Evolutionary conservation across 2,329 filamentous ascomycete species (phyloP), one percentile per base, ranked within the genome.

Genomic region (Emergomyces africanus): DNA sequence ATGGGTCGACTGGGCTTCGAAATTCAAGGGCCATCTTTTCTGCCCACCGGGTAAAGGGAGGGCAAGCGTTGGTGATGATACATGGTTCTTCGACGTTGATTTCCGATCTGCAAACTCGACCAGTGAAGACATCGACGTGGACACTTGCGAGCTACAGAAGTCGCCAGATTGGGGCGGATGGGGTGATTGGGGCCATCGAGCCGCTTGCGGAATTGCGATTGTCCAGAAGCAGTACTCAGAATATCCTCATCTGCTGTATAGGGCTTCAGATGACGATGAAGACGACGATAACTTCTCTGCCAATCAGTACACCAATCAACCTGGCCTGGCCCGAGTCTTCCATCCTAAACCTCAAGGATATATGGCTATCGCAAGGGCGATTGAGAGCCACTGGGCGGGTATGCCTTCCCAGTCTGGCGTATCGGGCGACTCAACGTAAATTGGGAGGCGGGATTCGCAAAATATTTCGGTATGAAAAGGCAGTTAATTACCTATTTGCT

Each of bases 41-140:
- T 69, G 67, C 54, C 66, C 64, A 30, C 60, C 61, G 12, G 64
- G 64, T 5, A 61, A 62, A 37, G 4, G 5, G 28, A 56, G 5
- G 23, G 12, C n/a, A 20, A 57, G 25, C 9, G 33, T 37, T 23
- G 62, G 62, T n/a, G 49, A 59, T 4, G 62, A 63, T 25, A 67
- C 66, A 23, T 69, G 67, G 67, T 69, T 69, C 57, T 69, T 67
- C 63, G 65, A 66, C 54, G 57, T 64, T 5, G 39, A 44, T n/a
- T 65, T 60, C 60, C 60, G 51, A 20, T 58, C 18, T 28, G 60
- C 9, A 42, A 60, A 54, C 56, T 28, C 28, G 59, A 49, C 55
- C 8, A 6, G 1, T 25, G 42, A 37, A 9, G 44, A 48, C 20
- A 55, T 62, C 39, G 59, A 63, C 33, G 8, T 48, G 18, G 50